A percentile compares a stretch with the other conserved stretches of the same genome.
phyloP scores from a whole-genome alignment of 768 basidiomycete species.

The Gymnopilus dilepis region DNA sequence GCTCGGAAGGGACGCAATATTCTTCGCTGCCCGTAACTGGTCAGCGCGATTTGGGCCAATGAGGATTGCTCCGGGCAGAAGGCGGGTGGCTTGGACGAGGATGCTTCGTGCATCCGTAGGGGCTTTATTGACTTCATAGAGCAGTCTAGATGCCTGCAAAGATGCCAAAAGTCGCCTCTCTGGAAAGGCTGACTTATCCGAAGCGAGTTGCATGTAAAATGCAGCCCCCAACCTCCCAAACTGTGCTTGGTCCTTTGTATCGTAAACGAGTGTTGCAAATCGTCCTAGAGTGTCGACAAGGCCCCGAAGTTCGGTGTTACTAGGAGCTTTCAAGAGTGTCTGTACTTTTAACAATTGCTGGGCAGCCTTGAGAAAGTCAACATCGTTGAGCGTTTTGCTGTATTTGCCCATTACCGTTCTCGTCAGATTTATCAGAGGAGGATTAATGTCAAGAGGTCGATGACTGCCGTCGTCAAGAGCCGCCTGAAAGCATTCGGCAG shows the following conservation, averaged over 20 bases:
- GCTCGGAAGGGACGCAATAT: not conserved
- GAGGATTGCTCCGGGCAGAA: conserved; percentile 8
- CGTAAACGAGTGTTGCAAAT: conserved; percentile 4
- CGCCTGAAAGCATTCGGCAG: conserved; percentile 4
- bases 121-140: conserved; percentile 4
- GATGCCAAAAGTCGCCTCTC: conserved; percentile 5
- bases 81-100: not conserved
- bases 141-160: conserved; percentile 4
- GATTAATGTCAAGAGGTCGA: not conserved
- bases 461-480: not conserved
- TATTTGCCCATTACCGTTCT: conserved; percentile 9
- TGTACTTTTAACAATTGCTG: conserved; percentile 1
- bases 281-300: not conserved
- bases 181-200: conserved; percentile 2
- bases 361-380: conserved; percentile 4
- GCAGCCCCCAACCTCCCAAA: conserved; percentile 1
- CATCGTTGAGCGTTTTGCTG: not conserved
- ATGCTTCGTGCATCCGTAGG: not conserved
- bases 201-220: not conserved
- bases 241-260: not conserved
- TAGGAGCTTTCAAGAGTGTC: not conserved
- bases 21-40: conserved; percentile 4
- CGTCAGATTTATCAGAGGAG: conserved; percentile 1
- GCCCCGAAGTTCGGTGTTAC: not conserved
- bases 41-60: conserved; percentile 8